Conservation (phyloP, 1,284 basidiomycete species). For the Naganishia albida region DNA sequence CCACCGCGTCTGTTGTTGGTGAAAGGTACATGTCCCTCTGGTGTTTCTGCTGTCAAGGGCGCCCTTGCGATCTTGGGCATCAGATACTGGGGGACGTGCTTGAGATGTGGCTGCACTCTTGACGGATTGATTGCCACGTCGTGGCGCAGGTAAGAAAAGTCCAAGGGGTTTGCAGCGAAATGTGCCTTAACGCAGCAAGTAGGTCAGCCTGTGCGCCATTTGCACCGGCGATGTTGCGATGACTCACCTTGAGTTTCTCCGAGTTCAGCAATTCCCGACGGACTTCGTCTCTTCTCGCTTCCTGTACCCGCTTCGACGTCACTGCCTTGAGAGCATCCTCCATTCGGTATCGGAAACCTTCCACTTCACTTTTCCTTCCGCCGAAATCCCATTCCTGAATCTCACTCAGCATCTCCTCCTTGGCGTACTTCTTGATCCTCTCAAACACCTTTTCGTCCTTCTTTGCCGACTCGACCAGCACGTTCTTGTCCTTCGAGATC, state of each 20-base stretch:
- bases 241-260: conserved; percentile 87
- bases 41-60: conserved; percentile 40
- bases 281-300: conserved; percentile 91
- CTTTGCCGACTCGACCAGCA: conserved; percentile 62
- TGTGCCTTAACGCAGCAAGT: conserved; percentile 67
- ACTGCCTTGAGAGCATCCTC: conserved; percentile 90
- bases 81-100: conserved; percentile 91
- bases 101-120: conserved; percentile 87
- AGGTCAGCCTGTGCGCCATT: not conserved
- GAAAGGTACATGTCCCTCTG: conserved; percentile 45
- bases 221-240: not conserved
- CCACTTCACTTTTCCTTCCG: conserved; percentile 76
- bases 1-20: conserved; percentile 41
- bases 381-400: conserved; percentile 93
- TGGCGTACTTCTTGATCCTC: conserved; percentile 70
- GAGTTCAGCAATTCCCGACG: conserved; percentile 92
- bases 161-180: conserved; percentile 95
- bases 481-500: conserved; percentile 70
- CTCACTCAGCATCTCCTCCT: conserved; percentile 69
- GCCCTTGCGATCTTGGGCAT: conserved; percentile 74
- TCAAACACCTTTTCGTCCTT: conserved; percentile 76
- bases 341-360: conserved; percentile 98
- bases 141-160: conserved; percentile 88
- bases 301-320: conserved; percentile 79
- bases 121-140: conserved; percentile 90